Conservation (phyloP, 805 yeast genomes). For the Wickerhamiella sorbophila region DNA sequence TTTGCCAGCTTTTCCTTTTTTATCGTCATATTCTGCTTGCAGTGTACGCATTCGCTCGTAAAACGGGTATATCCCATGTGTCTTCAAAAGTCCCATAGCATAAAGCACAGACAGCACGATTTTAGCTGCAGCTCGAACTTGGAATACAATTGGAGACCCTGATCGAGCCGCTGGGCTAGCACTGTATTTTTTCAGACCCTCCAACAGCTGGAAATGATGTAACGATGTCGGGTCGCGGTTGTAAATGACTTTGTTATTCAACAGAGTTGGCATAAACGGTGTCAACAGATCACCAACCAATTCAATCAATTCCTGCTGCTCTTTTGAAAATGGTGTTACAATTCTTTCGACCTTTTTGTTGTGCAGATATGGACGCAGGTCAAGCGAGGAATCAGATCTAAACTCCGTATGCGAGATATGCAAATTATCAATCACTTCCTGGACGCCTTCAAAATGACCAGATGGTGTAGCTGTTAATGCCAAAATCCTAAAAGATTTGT, state of each 20-base stretch:
- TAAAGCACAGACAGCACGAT: conserved; percentile 58
- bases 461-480: conserved; percentile 97
- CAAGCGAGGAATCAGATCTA: conserved; percentile 71
- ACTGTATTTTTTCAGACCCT: conserved; percentile 40
- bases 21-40: conserved; percentile 23
- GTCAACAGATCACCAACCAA: conserved; percentile 47
- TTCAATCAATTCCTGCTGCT: conserved; percentile 42
- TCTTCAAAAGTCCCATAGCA: conserved; percentile 35
- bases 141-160: conserved; percentile 11
- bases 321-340: conserved; percentile 38
- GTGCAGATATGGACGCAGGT: conserved; percentile 68
- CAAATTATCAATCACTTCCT: conserved; percentile 63
- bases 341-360: conserved; percentile 45
- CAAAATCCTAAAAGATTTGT: conserved; percentile 53
- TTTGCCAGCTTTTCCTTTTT: conserved; percentile 33
- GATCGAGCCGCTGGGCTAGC: conserved; percentile 14
- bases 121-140: conserved; percentile 30
- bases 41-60: conserved; percentile 45
- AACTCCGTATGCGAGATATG: conserved; percentile 66
- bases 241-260: conserved; percentile 46
- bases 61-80: conserved; percentile 74
- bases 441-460: conserved; percentile 73
- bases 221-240: conserved; percentile 47
- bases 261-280: conserved; percentile 52
- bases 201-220: conserved; percentile 30